These are phyloP conservation scores for Casuarina cunninghamiana DNA, from an alignment of 306 rosid species.

Conservation along the genomic window DNA sequence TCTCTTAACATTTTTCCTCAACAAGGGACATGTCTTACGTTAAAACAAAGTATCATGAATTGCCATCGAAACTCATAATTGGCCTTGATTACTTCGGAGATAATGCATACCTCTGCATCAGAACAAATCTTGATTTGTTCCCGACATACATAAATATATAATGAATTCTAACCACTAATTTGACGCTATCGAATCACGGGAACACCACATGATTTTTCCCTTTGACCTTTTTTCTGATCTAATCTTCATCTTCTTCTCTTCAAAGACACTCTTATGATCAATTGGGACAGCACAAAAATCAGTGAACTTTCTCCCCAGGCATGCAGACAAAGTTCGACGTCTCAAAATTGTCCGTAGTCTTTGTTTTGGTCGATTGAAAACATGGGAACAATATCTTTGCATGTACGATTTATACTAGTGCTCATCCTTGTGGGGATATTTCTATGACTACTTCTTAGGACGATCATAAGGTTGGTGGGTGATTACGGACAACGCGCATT, in stretches of 20 bases:
- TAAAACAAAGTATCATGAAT: too few species aligned
- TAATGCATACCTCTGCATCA: too few species aligned
- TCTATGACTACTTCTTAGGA: background rate
- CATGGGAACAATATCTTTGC: background rate
- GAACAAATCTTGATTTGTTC: too few species aligned
- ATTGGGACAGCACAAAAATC: constrained; percentile 29
- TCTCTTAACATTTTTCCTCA: too few species aligned
- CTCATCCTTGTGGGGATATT: background rate
- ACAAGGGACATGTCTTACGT: too few species aligned
- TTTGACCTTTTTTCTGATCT: background rate
- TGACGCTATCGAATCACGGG: too few species aligned
- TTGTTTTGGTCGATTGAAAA: constrained; percentile 4
- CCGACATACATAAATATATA: too few species aligned
- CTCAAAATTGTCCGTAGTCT: constrained; percentile 18
- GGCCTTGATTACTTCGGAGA: too few species aligned
- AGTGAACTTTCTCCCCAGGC: constrained; percentile 17
- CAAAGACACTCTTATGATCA: background rate
- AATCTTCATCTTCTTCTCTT: background rate
- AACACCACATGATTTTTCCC: too few species aligned
- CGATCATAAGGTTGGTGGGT: constrained; percentile 1
- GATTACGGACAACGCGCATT: background rate
- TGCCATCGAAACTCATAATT: too few species aligned
- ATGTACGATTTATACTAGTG: background rate
- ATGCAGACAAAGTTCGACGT: constrained; percentile 10
- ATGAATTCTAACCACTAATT: too few species aligned